Evolutionary conservation across 2,329 filamentous ascomycete species (phyloP).

Genomic region (Domatiomyces catenatus): DNA sequence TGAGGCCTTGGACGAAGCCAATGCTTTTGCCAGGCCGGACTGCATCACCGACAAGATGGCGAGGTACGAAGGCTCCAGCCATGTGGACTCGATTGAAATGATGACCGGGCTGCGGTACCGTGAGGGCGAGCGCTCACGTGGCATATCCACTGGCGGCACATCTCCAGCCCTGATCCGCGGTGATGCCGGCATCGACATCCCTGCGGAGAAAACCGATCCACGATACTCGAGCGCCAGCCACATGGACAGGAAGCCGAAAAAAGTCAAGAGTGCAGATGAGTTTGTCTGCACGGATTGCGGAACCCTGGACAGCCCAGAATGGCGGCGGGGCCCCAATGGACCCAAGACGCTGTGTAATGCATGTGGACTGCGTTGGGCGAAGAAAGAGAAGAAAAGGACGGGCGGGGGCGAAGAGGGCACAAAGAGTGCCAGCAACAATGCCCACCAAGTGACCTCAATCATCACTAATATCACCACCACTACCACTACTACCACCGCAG

Average conservation of each 20-base stretch:
- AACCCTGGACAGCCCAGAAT: slow-evolving; percentile 86
- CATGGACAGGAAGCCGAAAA: slow-evolving; percentile 59
- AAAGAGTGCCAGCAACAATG: not conserved
- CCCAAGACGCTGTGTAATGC: slow-evolving; percentile 94
- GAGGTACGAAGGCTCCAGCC: slow-evolving; percentile 58
- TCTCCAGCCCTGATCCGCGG: slow-evolving; percentile 70
- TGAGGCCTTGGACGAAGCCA: slow-evolving; percentile 63
- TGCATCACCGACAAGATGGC: slow-evolving; percentile 76
- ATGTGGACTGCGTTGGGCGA: slow-evolving; percentile 60
- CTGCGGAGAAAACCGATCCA: slow-evolving; percentile 53
- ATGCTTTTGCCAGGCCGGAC: slow-evolving; percentile 50
- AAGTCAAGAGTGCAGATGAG: slow-evolving; percentile 65
- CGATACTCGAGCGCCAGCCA: slow-evolving; percentile 35
- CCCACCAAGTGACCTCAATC: not conserved
- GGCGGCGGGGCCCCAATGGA: slow-evolving; percentile 83
- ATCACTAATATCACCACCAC: not conserved
- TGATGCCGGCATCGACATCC: slow-evolving; percentile 73
- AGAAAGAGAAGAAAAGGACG: slow-evolving; percentile 59
- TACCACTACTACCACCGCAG: not conserved
- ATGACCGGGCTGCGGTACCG: slow-evolving; percentile 76
- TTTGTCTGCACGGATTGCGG: slow-evolving; percentile 95
- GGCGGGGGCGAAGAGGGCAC: slow-evolving; percentile 2
- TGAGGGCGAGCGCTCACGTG: slow-evolving; percentile 74
- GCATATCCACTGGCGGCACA: slow-evolving; percentile 72
- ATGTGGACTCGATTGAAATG: slow-evolving; percentile 83